Evolutionary conservation across 148 eudicot species (phyloP).

Genomic region (Chenopodium formosanum): DNA sequence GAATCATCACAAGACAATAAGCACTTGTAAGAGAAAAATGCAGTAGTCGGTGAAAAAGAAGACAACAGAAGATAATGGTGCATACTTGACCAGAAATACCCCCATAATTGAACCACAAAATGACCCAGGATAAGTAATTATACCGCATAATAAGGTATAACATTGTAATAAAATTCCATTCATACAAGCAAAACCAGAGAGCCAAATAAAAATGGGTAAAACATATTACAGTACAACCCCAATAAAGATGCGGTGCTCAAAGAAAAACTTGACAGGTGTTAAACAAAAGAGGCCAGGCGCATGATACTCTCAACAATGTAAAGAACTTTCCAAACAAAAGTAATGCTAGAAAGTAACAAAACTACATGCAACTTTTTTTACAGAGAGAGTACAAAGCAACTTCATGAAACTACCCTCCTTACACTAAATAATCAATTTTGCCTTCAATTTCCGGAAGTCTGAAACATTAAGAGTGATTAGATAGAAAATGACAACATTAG

Average conservation of each 20-base stretch:
- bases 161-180: not conserved
- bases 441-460: not conserved
- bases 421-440: not conserved
- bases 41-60: not conserved
- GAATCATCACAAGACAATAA: not conserved
- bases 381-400: not conserved
- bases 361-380: not conserved
- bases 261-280: not conserved
- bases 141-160: not conserved
- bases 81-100: not conserved
- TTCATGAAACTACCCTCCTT: not conserved
- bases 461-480: not conserved
- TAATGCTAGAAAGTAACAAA: not conserved
- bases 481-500: not conserved
- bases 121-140: not conserved
- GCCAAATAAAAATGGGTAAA: no score
- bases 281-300: not conserved
- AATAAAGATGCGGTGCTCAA: not conserved
- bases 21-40: not conserved
- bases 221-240: not conserved
- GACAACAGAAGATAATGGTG: not conserved
- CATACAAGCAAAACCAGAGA: not conserved
- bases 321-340: not conserved
- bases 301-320: not conserved
- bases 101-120: not conserved